Conservation (phyloP, 1,284 basidiomycete genomes). For the Tilletia horrida region DNA sequence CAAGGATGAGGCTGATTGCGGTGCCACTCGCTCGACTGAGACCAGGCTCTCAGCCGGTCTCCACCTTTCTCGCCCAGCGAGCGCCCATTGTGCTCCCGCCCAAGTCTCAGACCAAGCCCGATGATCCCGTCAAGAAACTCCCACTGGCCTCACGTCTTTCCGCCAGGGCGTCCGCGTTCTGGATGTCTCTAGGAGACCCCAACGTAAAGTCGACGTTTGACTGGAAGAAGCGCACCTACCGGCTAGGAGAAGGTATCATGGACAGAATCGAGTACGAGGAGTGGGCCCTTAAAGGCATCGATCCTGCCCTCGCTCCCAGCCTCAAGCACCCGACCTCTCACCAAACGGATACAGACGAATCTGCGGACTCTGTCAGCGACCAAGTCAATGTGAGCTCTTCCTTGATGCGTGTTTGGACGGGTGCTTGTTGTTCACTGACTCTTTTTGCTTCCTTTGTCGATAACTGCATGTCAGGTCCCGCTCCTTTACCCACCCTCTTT, state of each 20-base stretch:
- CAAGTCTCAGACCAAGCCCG: conserved; percentile 24
- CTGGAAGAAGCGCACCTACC: conserved; percentile 48
- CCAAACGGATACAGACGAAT: conserved; percentile 4
- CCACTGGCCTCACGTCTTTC: conserved; percentile 37
- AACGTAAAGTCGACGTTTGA: conserved; percentile 40
- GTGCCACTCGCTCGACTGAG: conserved; percentile 40
- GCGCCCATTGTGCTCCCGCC: neutral
- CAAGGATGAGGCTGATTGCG: conserved; percentile 44
- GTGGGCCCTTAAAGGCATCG: conserved; percentile 53
- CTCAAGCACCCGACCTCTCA: conserved; percentile 19
- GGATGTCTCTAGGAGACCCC: conserved; percentile 45
- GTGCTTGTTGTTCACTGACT: neutral
- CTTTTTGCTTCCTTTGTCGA: neutral
- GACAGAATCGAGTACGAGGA: conserved; percentile 53
- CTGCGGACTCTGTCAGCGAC: conserved; percentile 1
- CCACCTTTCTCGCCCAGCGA: conserved; percentile 43
- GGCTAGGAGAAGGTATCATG: conserved; percentile 49
- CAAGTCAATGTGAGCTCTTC: conserved; percentile 7
- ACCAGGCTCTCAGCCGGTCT: conserved; percentile 36
- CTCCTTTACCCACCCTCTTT: conserved; percentile 43
- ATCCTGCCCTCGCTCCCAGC: conserved; percentile 40
- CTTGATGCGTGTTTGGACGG: no score
- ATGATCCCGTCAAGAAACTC: conserved; percentile 15
- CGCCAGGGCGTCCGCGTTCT: conserved; percentile 43
- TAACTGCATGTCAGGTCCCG: conserved; percentile 26